phyloP scores from a whole-genome alignment of 2,329 filamentous ascomycete genomes.

The Penicillium sp. region DNA sequence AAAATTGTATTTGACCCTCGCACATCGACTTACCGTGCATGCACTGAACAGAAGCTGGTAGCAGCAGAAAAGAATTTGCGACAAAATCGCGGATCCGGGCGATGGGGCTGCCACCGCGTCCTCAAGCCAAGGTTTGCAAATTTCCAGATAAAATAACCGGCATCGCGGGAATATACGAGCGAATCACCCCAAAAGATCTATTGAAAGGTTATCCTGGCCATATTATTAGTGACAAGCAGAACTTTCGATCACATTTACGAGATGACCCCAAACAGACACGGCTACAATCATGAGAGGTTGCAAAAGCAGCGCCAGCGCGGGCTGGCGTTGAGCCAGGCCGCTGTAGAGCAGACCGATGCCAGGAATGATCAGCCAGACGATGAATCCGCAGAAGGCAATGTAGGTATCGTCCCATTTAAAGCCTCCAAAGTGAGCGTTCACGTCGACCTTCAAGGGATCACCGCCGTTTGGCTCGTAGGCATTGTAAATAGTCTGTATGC shows the following conservation, averaged over 20 bases:
- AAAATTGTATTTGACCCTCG: neutral
- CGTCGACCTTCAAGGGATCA: conserved; percentile 56
- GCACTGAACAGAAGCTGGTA: conserved; percentile 67
- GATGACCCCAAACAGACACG: conserved; percentile 44
- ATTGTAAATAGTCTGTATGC: conserved; percentile 39
- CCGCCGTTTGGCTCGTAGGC: conserved; percentile 56
- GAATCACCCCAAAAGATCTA: conserved; percentile 70
- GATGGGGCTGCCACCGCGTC: conserved; percentile 64
- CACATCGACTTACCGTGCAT: conserved; percentile 39
- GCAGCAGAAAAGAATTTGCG: conserved; percentile 68
- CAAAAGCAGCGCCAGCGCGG: conserved; percentile 64
- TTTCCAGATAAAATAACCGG: conserved; percentile 65
- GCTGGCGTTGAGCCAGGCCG: conserved; percentile 65
- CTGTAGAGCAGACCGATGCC: conserved; percentile 68
- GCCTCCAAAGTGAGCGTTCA: conserved; percentile 62
- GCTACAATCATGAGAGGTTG: conserved; percentile 63
- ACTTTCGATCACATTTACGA: neutral
- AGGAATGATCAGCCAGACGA: conserved; percentile 69
- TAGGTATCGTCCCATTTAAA: conserved; percentile 66
- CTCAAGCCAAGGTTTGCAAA: conserved; percentile 64
- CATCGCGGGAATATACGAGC: conserved; percentile 63
- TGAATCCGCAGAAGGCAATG: conserved; percentile 58
- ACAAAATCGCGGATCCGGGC: conserved; percentile 59
- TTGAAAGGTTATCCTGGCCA: conserved; percentile 46
- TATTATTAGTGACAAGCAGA: neutral